Conservation (phyloP, 768 basidiomycete genomes). For the Chlorophyllum brunneum region DNA sequence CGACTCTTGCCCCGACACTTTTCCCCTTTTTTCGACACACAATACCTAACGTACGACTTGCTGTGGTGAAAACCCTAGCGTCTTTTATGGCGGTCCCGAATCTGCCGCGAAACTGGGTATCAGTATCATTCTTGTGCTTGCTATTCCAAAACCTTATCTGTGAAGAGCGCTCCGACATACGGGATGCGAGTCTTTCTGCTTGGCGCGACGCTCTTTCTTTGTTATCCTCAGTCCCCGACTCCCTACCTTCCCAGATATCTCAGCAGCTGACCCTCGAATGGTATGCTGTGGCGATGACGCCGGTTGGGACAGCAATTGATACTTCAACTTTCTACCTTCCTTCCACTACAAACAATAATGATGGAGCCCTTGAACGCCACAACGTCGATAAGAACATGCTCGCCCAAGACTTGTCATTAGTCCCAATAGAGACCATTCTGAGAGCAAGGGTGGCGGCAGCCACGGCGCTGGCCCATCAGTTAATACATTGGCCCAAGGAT, state of each 20-base stretch:
- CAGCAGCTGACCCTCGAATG: slow-evolving; percentile 71
- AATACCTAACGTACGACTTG: slow-evolving; percentile 86
- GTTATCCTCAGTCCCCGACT: slow-evolving; percentile 39
- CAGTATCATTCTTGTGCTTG: slow-evolving; percentile 70
- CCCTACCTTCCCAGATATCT: slow-evolving; percentile 50
- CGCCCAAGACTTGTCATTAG: slow-evolving; percentile 80
- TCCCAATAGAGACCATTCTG: slow-evolving; percentile 71
- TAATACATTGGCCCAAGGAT: slow-evolving; percentile 61
- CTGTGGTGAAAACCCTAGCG: slow-evolving; percentile 85
- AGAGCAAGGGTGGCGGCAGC: slow-evolving; percentile 79
- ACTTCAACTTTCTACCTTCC: slow-evolving; percentile 64
- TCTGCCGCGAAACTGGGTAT: slow-evolving; percentile 79
- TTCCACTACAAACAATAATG: slow-evolving; percentile 42
- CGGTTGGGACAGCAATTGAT: slow-evolving; percentile 78
- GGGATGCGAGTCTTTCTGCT: slow-evolving; percentile 63
- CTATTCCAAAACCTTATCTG: slow-evolving; percentile 92
- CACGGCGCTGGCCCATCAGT: slow-evolving; percentile 68
- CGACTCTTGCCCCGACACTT: slow-evolving; percentile 78
- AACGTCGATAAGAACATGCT: slow-evolving; percentile 98
- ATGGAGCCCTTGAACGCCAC: slow-evolving; percentile 60
- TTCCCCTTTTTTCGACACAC: slow-evolving; percentile 99
- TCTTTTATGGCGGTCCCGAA: slow-evolving; percentile 80
- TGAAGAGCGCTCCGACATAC: slow-evolving; percentile 86
- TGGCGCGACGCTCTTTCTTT: slow-evolving; percentile 73
- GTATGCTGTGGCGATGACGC: slow-evolving; percentile 88